Base-by-base conservation (phyloP, 768 basidiomycete genomes). In the Suillus placidus region DNA sequence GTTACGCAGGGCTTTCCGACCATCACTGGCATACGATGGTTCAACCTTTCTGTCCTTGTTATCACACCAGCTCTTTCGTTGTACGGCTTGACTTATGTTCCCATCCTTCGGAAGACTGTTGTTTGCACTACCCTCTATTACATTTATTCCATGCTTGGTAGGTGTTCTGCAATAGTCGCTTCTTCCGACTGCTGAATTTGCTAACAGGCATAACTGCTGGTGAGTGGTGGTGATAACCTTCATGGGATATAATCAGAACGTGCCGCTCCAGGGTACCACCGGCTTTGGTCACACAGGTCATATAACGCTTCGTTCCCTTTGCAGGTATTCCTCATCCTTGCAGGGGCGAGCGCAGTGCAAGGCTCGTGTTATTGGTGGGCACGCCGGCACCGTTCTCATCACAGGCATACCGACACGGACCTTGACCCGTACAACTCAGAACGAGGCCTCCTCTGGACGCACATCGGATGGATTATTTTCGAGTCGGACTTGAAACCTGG, bases 361-460 rank as follows among this genome's bases (percentile, higher is more conserved):
- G 93, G 93, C 0, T 94, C 92, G 12, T 92, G 92, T 77, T 88
- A 85, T 73, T 95, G 92, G 92, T 95, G 93, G 93, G 86, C 90
- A 16, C 84, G 90, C 55, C 85, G 89, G 12, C 93, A 95, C 77
- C 88, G 93, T 64, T 91, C 92, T 37, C 92, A 92, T 74, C 92
- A 92, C 74, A 87, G 91, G 68, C 84, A 94, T 78, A 93, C 92
- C 68, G 93, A 95, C 78, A 94, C 92, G 42, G 90, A 93, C 68
- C 85, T 91, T 55, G 93, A 95, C 77, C 93, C 93, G 16, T 94
- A 95, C 79, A 87, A 91, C 68, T 87, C 92, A 4, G 87, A 88
- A 73, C 85, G 91, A 67, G 92, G 92, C 30, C 80, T 93, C 63
- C 80, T 91, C 49, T 91, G 89, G 88, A 88, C 92, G 1, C 92